Percentiles rank a stretch among this genome's conserved stretches.
Conservation (phyloP, 169 alveolate genomes). For the Amoebophrya sp. region DNA sequence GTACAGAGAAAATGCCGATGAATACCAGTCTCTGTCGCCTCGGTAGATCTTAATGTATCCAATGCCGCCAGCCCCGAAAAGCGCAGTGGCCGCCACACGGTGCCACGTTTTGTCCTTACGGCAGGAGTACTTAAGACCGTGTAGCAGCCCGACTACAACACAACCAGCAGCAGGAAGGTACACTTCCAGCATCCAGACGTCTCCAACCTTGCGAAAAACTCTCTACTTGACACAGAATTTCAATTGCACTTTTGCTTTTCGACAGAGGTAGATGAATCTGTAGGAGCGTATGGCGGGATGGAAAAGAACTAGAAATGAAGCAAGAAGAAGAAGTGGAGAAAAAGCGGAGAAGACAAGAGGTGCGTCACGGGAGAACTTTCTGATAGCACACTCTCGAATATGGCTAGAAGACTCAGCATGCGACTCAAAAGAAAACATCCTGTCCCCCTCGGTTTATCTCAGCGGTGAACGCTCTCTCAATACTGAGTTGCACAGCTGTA, state of each 20-base stretch:
- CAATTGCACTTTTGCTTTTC: too few species aligned
- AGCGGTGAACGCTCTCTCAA: too few species aligned
- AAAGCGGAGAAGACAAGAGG: not conserved
- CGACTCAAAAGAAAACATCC: too few species aligned
- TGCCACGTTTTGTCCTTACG: not conserved
- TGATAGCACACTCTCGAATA: too few species aligned
- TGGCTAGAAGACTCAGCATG: too few species aligned
- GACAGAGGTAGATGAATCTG: too few species aligned
- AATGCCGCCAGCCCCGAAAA: not conserved
- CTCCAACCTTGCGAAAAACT: too few species aligned
- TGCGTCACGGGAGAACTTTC: too few species aligned
- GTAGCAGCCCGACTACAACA: not conserved
- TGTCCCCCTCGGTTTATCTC: too few species aligned
- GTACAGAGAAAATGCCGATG: not conserved
- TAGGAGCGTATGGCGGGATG: too few species aligned
- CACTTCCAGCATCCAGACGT: not conserved
- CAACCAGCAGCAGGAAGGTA: not conserved
- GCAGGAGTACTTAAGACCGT: not conserved
- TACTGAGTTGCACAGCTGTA: too few species aligned
- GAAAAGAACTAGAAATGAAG: not conserved
- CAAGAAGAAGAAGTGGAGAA: not conserved
- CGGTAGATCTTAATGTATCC: not conserved
- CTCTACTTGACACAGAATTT: too few species aligned
- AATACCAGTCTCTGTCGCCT: not conserved
- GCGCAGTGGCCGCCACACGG: not conserved